phyloP scores from a whole-genome alignment of 164 flowering plant genomes.

The Magnolia kwangsiensis region DNA sequence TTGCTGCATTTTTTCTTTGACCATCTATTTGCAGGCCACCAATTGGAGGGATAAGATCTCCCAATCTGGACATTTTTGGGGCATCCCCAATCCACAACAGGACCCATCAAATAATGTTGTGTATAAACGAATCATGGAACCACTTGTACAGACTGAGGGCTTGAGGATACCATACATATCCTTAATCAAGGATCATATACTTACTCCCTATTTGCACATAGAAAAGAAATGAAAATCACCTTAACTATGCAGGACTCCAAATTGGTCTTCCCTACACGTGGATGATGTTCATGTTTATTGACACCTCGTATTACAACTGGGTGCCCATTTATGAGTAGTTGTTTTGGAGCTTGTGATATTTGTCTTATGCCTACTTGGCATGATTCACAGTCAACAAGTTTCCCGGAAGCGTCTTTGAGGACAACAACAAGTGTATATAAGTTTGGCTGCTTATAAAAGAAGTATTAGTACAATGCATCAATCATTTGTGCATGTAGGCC shows the following conservation, averaged over 20 bases:
- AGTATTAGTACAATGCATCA: not conserved
- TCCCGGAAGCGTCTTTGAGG: slow-evolving; percentile 79
- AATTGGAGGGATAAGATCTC: not conserved
- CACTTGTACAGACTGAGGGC: not conserved
- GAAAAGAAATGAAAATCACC: slow-evolving; percentile 34
- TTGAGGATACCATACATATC: not conserved
- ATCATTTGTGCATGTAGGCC: not conserved
- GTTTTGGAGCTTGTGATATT: slow-evolving; percentile 78
- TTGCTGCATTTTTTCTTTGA: not conserved
- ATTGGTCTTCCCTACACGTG: slow-evolving; percentile 90
- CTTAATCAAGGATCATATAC: not conserved
- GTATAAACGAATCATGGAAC: not conserved
- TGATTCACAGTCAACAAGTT: slow-evolving; percentile 84
- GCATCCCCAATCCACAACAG: not conserved
- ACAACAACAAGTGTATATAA: slow-evolving; percentile 73
- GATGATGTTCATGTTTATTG: slow-evolving; percentile 97
- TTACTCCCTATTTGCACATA: not conserved
- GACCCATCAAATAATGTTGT: not conserved
- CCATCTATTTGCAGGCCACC: not conserved
- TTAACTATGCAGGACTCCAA: slow-evolving; percentile 92
- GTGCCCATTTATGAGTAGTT: slow-evolving; percentile 81
- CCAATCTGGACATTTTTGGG: not conserved
- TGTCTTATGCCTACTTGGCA: slow-evolving; percentile 82
- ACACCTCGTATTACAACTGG: slow-evolving; percentile 88
- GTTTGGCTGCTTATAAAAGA: slow-evolving; percentile 59